phyloP scores from a whole-genome alignment of 1,284 basidiomycete genomes.

The Phlebopus sp. region DNA sequence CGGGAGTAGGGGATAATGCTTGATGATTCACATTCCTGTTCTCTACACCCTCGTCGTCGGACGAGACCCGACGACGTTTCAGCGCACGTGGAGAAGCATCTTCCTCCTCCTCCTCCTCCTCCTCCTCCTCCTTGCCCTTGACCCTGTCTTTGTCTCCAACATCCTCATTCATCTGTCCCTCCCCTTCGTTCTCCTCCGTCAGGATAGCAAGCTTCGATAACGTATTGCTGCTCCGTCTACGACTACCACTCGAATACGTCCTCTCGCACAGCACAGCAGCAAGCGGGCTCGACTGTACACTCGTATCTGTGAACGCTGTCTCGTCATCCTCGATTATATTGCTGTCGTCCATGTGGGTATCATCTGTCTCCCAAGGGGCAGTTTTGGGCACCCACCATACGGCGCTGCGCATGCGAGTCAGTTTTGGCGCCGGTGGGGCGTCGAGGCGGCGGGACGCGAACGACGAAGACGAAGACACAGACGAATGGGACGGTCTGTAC shows the following conservation, averaged over 20 bases:
- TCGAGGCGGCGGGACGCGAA: too few relatives aligned
- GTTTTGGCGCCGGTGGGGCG: slow-evolving; percentile 28
- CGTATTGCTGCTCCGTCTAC: slow-evolving; percentile 4
- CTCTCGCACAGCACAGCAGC: slow-evolving; percentile 20
- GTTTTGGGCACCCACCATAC: slow-evolving; percentile 19
- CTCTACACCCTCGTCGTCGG: neutral
- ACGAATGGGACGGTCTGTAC: slow-evolving; percentile 17
- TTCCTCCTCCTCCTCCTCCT: too few relatives aligned
- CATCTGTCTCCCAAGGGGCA: slow-evolving; percentile 27
- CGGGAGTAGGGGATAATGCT: neutral
- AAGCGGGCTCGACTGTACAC: slow-evolving; percentile 31
- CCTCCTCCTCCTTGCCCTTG: too few relatives aligned
- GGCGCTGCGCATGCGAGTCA: slow-evolving; percentile 20
- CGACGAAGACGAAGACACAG: slow-evolving; percentile 16
- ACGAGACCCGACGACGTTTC: slow-evolving; percentile 20
- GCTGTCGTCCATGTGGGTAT: neutral
- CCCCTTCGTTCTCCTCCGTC: slow-evolving; percentile 23
- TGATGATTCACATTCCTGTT: neutral
- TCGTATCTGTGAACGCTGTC: slow-evolving; percentile 9
- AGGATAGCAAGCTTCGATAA: slow-evolving; percentile 22
- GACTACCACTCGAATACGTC: slow-evolving; percentile 4
- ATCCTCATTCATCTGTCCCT: slow-evolving; percentile 13
- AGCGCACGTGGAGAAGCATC: slow-evolving; percentile 13
- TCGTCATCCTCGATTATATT: slow-evolving; percentile 4
- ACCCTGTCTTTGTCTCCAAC: too few relatives aligned